phyloP scores from a whole-genome alignment of 2,329 filamentous ascomycete genomes.

The Colletotrichum lini region DNA sequence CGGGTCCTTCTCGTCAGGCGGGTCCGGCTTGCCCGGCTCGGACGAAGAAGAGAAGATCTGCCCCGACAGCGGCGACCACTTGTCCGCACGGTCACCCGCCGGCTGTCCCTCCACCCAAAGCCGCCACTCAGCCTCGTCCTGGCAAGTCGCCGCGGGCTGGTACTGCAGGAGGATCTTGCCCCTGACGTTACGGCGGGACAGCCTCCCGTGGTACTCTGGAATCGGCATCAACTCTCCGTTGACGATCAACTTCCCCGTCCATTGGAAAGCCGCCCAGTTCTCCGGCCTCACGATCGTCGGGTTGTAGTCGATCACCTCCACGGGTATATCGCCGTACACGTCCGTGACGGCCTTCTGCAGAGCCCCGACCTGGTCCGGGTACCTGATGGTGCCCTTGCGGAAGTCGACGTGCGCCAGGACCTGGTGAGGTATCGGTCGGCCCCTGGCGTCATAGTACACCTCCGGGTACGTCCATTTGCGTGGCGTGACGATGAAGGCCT shows the following conservation, averaged over 20 bases:
- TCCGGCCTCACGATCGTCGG: not conserved
- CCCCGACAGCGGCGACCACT: not conserved
- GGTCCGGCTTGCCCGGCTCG: too few species aligned
- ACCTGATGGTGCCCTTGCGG: not conserved
- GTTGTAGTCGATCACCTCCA: not conserved
- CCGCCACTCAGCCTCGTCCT: not conserved
- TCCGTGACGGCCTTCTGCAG: not conserved
- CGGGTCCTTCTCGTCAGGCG: too few species aligned
- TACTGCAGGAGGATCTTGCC: not conserved
- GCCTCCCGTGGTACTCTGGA: too few species aligned
- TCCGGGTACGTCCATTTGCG: not conserved
- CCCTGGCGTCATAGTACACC: fast-evolving
- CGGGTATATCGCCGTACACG: not conserved
- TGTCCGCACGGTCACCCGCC: not conserved
- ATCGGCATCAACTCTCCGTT: not conserved
- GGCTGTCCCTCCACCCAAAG: not conserved
- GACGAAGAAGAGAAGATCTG: not conserved
- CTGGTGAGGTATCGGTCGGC: not conserved
- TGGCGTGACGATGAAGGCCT: not conserved
- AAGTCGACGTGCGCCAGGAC: not conserved
- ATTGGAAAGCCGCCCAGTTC: not conserved
- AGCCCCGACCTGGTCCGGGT: not conserved
- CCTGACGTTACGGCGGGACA: not conserved
- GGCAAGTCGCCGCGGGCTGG: not conserved
- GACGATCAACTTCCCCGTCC: not conserved